These are phyloP conservation scores for Aspergillus piperis DNA, from an alignment of 2,329 filamentous ascomycete species.

Conservation along the genomic window DNA sequence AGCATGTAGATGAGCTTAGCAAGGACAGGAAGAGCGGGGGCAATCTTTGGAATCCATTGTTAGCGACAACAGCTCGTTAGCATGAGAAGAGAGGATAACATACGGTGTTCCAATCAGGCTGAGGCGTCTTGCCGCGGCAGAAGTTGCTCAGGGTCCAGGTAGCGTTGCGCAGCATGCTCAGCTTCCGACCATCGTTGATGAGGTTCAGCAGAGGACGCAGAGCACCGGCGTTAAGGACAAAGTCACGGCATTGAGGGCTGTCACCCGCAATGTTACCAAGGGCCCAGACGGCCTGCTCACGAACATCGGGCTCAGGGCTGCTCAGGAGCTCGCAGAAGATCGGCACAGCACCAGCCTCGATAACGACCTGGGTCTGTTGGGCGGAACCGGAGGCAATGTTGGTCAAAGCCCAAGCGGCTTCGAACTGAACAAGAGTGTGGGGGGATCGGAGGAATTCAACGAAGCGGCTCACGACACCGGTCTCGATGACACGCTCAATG, in stretches of 20 bases:
- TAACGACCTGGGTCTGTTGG: slow-evolving; percentile 96
- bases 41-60: slow-evolving; percentile 64
- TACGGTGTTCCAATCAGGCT: slow-evolving; percentile 96
- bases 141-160: slow-evolving; percentile 99
- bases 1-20: slow-evolving; percentile 98
- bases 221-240: slow-evolving; percentile 87
- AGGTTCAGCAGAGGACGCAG: slow-evolving; percentile 86
- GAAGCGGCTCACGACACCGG: slow-evolving; percentile 93
- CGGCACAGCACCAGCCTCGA: slow-evolving; percentile 94
- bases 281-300: slow-evolving; percentile 98
- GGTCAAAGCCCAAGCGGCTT: slow-evolving; percentile 97
- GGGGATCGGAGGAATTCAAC: slow-evolving; percentile 98
- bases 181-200: slow-evolving; percentile 94
- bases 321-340: slow-evolving; percentile 96
- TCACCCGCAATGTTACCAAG: slow-evolving; percentile 98
- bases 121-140: slow-evolving; percentile 98
- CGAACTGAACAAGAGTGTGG: slow-evolving; percentile 97
- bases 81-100: slow-evolving; percentile 41
- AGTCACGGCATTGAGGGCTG: slow-evolving; percentile 95
- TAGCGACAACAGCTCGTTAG: background rate
- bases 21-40: slow-evolving; percentile 89
- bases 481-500: slow-evolving; percentile 99
- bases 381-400: slow-evolving; percentile 98
- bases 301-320: slow-evolving; percentile 95
- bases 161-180: slow-evolving; percentile 98